Conservation (phyloP, 345 rosid genomes). For the Euphorbia lathyris region DNA sequence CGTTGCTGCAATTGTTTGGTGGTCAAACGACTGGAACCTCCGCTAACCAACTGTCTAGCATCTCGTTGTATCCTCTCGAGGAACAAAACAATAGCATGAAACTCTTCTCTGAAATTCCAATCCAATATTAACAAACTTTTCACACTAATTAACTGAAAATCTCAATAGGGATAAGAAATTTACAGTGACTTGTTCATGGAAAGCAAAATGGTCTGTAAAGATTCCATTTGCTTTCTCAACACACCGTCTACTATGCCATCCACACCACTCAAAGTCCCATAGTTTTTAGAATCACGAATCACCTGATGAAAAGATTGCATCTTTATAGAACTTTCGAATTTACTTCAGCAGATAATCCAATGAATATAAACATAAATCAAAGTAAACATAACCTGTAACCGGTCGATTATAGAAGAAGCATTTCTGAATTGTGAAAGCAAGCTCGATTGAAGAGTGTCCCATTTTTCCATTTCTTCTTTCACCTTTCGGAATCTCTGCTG, state of each 20-base stretch:
- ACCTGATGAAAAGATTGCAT: conserved; percentile 27
- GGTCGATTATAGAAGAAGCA: conserved; percentile 64
- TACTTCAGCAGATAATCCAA: no score
- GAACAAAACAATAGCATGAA: conserved; percentile 44
- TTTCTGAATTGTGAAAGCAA: conserved; percentile 55
- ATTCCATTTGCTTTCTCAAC: conserved; percentile 64
- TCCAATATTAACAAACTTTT: not conserved
- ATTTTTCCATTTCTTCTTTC: conserved; percentile 56
- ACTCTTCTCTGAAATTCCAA: conserved; percentile 50
- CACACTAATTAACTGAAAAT: not conserved
- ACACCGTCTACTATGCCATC: conserved; percentile 55
- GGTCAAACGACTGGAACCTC: conserved; percentile 39
- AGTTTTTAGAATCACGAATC: conserved; percentile 47
- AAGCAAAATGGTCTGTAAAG: conserved; percentile 48
- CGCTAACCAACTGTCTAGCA: conserved; percentile 49
- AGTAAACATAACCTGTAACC: conserved; percentile 46
- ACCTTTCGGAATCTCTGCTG: conserved; percentile 61
- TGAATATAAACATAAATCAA: not conserved
- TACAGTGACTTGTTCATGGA: conserved; percentile 59
- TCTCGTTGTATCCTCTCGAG: conserved; percentile 56
- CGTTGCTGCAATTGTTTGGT: conserved; percentile 47
- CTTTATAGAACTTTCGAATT: not conserved
- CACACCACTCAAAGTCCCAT: conserved; percentile 49
- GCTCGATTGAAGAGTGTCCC: conserved; percentile 69
- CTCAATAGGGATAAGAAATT: conserved; percentile 17